A percentile compares a stretch with the other conserved stretches of the same genome.
These are phyloP conservation scores for Orychophragmus violaceus DNA, from an alignment of 345 rosid genomes.

Conservation along the genomic window DNA sequence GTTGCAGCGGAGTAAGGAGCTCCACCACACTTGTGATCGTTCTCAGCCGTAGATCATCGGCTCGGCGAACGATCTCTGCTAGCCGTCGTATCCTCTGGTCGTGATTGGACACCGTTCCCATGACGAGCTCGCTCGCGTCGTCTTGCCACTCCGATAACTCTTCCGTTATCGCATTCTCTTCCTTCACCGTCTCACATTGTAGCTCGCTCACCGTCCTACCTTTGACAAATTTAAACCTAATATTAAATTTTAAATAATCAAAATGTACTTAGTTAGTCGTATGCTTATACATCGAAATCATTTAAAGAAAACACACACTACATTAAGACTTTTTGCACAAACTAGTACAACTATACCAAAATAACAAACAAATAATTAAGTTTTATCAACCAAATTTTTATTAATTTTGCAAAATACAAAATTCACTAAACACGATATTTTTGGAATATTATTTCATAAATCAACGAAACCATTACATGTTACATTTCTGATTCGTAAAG, in stretches of 20 bases:
- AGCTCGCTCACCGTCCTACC: constrained; percentile 77
- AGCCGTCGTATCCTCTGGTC: constrained; percentile 44
- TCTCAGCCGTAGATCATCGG: constrained; percentile 61
- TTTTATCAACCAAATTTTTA: no score
- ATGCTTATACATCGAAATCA: neutral
- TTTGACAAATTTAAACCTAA: constrained; percentile 22
- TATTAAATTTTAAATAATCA: constrained; percentile 15
- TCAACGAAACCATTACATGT: neutral
- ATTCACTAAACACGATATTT: no score
- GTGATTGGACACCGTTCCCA: constrained; percentile 16
- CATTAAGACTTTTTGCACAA: no score
- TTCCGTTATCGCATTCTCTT: constrained; percentile 69
- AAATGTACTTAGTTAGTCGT: neutral
- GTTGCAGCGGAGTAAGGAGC: constrained; percentile 58
- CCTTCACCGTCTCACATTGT: constrained; percentile 82
- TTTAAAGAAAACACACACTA: no score
- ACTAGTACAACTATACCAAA: no score
- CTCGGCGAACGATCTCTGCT: constrained; percentile 42
- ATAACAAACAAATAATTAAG: no score
- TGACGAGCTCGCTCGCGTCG: constrained; percentile 43
- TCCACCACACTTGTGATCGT: constrained; percentile 53
- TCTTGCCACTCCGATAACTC: constrained; percentile 84
- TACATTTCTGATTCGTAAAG: neutral
- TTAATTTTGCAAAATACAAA: no score
- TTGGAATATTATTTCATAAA: neutral